A percentile compares a stretch with the other conserved stretches of the same genome.
These are phyloP conservation scores for Racocetra persica DNA, from an alignment of 371 early-diverging fungal genomes.

Conservation along the genomic window DNA sequence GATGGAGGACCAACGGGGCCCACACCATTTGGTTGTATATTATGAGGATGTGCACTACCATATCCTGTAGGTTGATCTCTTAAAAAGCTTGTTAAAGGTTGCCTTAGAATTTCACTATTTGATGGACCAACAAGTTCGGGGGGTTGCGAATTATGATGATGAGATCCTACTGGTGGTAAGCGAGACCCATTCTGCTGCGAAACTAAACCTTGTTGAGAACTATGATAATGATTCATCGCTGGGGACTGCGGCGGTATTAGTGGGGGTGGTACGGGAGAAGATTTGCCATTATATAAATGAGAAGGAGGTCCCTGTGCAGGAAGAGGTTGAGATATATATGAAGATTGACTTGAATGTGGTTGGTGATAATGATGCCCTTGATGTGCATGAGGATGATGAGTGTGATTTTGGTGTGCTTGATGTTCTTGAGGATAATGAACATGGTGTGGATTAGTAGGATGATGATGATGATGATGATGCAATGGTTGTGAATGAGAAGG, in stretches of 20 bases:
- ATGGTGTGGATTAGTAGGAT: constrained; percentile 6
- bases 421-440: constrained; percentile 10
- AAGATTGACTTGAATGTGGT: constrained; percentile 17
- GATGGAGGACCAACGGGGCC: background rate
- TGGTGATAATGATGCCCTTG: constrained; percentile 37
- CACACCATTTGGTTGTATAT: background rate
- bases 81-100: background rate
- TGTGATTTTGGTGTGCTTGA: background rate
- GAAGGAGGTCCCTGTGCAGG: background rate
- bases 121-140: background rate
- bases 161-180: background rate
- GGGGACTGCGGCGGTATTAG: background rate
- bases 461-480: constrained; percentile 31
- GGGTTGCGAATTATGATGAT: background rate
- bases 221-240: background rate
- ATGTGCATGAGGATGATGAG: constrained; percentile 21
- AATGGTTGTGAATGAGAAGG: background rate
- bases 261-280: background rate
- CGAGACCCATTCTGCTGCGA: background rate
- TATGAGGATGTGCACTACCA: background rate
- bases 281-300: background rate
- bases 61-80: background rate
- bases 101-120: background rate
- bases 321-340: background rate
- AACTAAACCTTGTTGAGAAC: background rate